Conservation (phyloP, 305 asterid genomes). For the Fraxinus floribunda region DNA sequence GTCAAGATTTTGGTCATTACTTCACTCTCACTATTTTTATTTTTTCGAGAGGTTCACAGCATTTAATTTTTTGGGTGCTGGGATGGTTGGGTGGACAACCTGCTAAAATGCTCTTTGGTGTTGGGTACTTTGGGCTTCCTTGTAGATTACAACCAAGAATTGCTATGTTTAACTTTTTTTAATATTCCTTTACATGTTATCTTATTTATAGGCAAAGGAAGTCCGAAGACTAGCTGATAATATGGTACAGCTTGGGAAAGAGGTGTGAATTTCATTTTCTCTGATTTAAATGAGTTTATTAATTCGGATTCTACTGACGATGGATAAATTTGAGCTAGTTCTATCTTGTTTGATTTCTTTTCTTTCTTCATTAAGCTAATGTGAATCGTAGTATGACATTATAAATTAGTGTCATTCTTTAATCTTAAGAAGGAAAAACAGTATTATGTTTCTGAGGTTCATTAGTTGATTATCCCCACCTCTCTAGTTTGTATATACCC, state of each 20-base stretch:
- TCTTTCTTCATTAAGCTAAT: neutral
- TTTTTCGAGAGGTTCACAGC: neutral
- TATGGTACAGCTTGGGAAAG: constrained; percentile 95
- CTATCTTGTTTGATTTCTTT: neutral
- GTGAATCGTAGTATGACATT: neutral
- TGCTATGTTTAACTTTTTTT: neutral
- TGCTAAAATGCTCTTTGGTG: neutral
- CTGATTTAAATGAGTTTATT: neutral
- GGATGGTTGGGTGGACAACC: neutral
- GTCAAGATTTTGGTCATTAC: neutral
- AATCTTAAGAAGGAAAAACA: neutral
- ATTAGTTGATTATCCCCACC: neutral
- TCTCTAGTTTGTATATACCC: neutral
- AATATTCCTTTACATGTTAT: neutral
- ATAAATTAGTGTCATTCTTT: neutral
- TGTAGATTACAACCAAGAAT: neutral
- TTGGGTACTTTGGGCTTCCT: constrained; percentile 8
- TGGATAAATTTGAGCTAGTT: neutral
- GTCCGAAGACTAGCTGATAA: constrained; percentile 92
- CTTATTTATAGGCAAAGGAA: constrained; percentile 70
- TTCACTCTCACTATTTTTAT: neutral
- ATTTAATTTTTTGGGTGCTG: neutral
- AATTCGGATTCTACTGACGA: neutral
- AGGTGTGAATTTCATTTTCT: constrained; percentile 45
- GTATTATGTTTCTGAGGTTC: neutral